Evolutionary conservation across 1,139 yeast species (phyloP), one percentile per base, ranked within the genome.

Genomic region (Blastobotrys raffinosifermentans): DNA sequence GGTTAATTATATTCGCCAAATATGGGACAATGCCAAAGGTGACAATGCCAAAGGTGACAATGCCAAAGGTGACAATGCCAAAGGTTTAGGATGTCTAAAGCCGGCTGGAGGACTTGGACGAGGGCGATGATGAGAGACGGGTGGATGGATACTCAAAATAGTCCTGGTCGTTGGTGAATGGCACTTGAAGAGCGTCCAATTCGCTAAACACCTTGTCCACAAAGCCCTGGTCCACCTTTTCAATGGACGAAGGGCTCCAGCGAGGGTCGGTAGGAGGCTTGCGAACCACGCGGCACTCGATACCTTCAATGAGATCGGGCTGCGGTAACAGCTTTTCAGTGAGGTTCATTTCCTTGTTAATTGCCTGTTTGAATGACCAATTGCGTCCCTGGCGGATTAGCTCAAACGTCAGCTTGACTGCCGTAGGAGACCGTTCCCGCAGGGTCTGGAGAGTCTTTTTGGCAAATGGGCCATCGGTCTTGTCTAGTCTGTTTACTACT

Each of bases 351-450:
- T 32, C 35, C 15, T 19, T 19, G n/a, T 16, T 9, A n/a, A 32
- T 11, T 13, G 35, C 35, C 14, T 13, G 6, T 16, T 32, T 19
- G 17, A 32, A 21, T 3, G 26, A 11, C 35, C 35, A 32, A 8
- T 23, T 18, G n/a, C 10, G 29, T n/a, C 16, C 20, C 15, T 19
- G 29, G 5, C 19, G 16, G 14, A 32, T 25, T 13, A 32, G 13
- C 15, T 22, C 35, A 14, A 23, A 32, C 13, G 35, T 32, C 9
- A 32, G 17, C 21, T 15, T 20, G 9, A 32, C 18, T 9, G 21
- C 14, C n/a, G 35, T 32, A 7, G 35, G 35, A 6, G 35, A 32
- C n/a, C 35, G 29, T 16, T 32, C 26, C 8, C 35, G 20, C 8
- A 32, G 15, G 13, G 29, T 32, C 11, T 4, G 10, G 4, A 32